A percentile compares a stretch with the other conserved stretches of the same genome.
Evolutionary conservation across 140 eudicot genomes (phyloP).

Genomic region (Flaveria floridana): DNA sequence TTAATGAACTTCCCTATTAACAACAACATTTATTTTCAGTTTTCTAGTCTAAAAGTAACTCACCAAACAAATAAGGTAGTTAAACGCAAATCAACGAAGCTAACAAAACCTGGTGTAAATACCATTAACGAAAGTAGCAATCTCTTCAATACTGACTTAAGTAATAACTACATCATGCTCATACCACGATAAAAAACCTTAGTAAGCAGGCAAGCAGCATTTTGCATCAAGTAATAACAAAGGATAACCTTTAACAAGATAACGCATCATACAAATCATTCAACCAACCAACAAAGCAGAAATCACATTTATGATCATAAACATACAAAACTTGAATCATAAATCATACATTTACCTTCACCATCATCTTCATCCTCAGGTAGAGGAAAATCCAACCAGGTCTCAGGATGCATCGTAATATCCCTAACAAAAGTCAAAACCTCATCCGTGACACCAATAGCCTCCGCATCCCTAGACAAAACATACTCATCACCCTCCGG

Average conservation of each 20-base stretch:
- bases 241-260: slow-evolving; percentile 5
- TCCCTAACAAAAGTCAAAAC: slow-evolving; percentile 78
- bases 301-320: background rate
- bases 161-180: background rate
- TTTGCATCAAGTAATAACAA: slow-evolving; percentile 14
- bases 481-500: slow-evolving; percentile 51
- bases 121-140: background rate
- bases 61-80: background rate
- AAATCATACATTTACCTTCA: slow-evolving; percentile 34
- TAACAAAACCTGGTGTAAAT: background rate
- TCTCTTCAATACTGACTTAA: background rate
- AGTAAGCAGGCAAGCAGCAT: background rate
- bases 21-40: background rate
- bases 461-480: slow-evolving; percentile 33
- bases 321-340: background rate
- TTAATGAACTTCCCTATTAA: background rate
- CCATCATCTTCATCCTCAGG: slow-evolving; percentile 50
- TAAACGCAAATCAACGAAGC: background rate
- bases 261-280: background rate
- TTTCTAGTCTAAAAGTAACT: background rate
- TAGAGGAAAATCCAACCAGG: slow-evolving; percentile 96
- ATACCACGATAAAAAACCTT: background rate
- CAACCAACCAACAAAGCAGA: no score
- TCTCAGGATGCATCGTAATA: slow-evolving; percentile 86
- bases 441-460: slow-evolving; percentile 77